These are phyloP conservation scores for Arachnopeziza araneosa DNA, from an alignment of 2,329 filamentous ascomycete species.

Conservation along the genomic window DNA sequence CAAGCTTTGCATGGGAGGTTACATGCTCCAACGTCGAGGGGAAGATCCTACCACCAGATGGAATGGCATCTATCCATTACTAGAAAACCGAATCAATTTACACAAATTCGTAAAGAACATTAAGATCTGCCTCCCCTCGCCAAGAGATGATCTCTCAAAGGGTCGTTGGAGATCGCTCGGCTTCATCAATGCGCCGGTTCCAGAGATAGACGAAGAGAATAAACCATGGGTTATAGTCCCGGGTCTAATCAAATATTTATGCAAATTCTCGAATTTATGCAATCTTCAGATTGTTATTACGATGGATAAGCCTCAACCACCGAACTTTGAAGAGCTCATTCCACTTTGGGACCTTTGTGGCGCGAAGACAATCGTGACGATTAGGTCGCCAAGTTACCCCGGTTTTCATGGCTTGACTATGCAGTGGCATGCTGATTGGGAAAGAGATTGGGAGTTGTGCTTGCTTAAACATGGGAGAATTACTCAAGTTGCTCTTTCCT, in stretches of 20 bases:
- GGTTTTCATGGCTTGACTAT: background rate
- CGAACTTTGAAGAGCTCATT: conserved; percentile 11
- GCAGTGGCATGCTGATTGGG: conserved; percentile 5
- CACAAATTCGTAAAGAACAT: conserved; percentile 6
- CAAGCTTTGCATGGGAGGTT: conserved; percentile 10
- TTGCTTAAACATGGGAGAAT: conserved; percentile 3
- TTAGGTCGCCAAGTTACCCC: background rate
- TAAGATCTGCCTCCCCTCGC: conserved; percentile 9
- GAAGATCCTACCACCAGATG: conserved; percentile 13
- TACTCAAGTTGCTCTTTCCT: no score
- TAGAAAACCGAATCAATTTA: conserved; percentile 6
- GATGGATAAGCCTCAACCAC: conserved; percentile 3
- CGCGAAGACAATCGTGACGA: background rate
- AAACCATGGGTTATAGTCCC: conserved; percentile 12
- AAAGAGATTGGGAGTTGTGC: conserved; percentile 9
- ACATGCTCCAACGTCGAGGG: conserved; percentile 9
- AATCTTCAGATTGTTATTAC: conserved; percentile 8
- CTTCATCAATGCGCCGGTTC: background rate
- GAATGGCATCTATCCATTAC: conserved; percentile 7
- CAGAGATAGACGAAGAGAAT: background rate
- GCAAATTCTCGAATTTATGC: conserved; percentile 3
- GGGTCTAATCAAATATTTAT: conserved; percentile 8
- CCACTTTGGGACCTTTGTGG: conserved; percentile 5
- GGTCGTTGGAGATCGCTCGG: conserved; percentile 1
- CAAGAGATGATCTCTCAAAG: conserved; percentile 2